Evolutionary conservation across 306 rosid species (phyloP).

Genomic region (Myrica gale): DNA sequence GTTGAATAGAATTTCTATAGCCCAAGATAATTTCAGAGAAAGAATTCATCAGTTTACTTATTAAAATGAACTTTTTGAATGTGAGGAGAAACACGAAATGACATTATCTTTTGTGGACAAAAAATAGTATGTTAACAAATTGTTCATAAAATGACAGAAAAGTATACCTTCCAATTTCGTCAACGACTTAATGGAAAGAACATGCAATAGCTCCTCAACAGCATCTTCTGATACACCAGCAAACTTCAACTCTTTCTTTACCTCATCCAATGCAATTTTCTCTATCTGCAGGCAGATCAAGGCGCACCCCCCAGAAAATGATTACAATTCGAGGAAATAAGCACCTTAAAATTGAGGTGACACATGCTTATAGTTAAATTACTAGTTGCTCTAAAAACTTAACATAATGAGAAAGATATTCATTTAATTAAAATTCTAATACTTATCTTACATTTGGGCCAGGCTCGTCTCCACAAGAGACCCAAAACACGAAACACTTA

Average conservation of each 20-base stretch:
- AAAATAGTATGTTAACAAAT: not conserved
- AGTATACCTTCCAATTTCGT: slow-evolving; percentile 76
- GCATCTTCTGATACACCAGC: slow-evolving; percentile 76
- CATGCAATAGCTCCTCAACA: slow-evolving; percentile 70
- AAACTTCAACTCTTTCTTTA: slow-evolving; percentile 67
- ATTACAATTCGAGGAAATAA: not conserved
- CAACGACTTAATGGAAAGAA: slow-evolving; percentile 90
- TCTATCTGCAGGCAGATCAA: slow-evolving; percentile 55
- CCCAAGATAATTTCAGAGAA: not conserved
- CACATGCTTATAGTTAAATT: not conserved
- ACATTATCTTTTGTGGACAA: not conserved
- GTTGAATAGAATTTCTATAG: not conserved
- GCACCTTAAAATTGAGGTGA: slow-evolving; percentile 15
- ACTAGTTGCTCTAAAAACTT: too few species aligned
- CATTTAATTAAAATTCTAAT: too few species aligned
- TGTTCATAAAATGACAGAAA: not conserved
- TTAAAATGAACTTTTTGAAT: not conserved
- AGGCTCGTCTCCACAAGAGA: too few species aligned
- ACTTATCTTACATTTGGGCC: too few species aligned
- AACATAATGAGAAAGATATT: too few species aligned
- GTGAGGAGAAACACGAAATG: not conserved
- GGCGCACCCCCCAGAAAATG: not conserved
- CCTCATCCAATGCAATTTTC: slow-evolving; percentile 77
- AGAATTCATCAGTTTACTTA: not conserved
- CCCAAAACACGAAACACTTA: too few species aligned